phyloP scores from a whole-genome alignment of 805 yeast species.

The Metschnikowia matae region DNA sequence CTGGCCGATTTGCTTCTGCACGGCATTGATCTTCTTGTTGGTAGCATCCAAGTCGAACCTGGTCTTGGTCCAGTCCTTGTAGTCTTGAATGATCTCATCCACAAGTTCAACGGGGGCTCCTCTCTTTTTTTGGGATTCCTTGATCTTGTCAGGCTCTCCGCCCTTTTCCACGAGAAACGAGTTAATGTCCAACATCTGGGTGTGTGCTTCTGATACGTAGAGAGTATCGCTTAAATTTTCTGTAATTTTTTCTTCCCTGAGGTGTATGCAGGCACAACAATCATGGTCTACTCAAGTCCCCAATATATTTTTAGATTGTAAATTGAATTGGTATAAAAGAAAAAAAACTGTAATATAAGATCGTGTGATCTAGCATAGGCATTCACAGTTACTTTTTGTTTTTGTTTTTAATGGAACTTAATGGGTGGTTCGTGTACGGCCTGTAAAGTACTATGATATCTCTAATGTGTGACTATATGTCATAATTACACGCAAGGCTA shows the following conservation, averaged over 20 bases:
- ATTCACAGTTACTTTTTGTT: too few species aligned
- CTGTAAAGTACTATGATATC: too few species aligned
- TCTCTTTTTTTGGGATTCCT: conserved; percentile 87
- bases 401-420: too few species aligned
- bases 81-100: conserved; percentile 88
- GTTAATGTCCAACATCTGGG: conserved; percentile 80
- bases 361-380: too few species aligned
- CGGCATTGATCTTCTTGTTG: conserved; percentile 82
- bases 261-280: background rate
- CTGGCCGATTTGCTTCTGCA: conserved; percentile 90
- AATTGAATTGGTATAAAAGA: too few species aligned
- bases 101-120: conserved; percentile 93
- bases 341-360: too few species aligned
- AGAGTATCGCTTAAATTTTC: background rate
- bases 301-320: too few species aligned
- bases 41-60: conserved; percentile 81
- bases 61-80: conserved; percentile 85
- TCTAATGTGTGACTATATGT: background rate
- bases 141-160: conserved; percentile 87
- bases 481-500: background rate
- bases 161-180: conserved; percentile 95
- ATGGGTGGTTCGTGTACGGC: too few species aligned
- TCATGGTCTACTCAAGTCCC: too few species aligned
- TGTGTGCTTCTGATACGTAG: background rate
- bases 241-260: background rate